Percentiles rank a stretch among this genome's conserved stretches.
These are phyloP conservation scores for Blastobotrys chiropterorum DNA, from an alignment of 805 yeast genomes.

Conservation along the genomic window DNA sequence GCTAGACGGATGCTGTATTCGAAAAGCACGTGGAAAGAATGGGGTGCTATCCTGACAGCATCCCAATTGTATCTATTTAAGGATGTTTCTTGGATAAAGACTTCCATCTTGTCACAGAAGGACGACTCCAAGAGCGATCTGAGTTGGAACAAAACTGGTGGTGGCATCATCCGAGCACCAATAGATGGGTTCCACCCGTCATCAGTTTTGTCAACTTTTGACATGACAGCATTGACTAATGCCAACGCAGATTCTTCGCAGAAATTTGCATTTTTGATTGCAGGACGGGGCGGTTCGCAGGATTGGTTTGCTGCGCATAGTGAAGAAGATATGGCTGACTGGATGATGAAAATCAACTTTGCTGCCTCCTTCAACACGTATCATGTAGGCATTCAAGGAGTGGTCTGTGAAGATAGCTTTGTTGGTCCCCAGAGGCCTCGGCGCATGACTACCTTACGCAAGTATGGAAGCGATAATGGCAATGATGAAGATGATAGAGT, in stretches of 20 bases:
- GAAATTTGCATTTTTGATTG: slow-evolving; percentile 26
- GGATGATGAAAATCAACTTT: slow-evolving; percentile 54
- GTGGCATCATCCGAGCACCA: slow-evolving; percentile 27
- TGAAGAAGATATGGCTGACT: slow-evolving; percentile 44
- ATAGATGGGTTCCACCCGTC: slow-evolving; percentile 35
- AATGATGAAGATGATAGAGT: not conserved
- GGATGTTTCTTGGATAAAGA: slow-evolving; percentile 32
- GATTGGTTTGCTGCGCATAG: slow-evolving; percentile 39
- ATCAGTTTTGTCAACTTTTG: slow-evolving; percentile 32
- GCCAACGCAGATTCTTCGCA: slow-evolving; percentile 13
- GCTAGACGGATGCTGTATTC: slow-evolving; percentile 27
- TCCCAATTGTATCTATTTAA: slow-evolving; percentile 37
- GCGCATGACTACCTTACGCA: not conserved
- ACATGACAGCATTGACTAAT: slow-evolving; percentile 35
- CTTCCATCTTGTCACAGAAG: slow-evolving; percentile 9
- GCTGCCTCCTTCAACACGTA: slow-evolving; percentile 43
- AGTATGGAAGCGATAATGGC: not conserved
- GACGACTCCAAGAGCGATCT: not conserved
- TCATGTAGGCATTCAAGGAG: slow-evolving; percentile 25
- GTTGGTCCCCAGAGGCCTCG: not conserved
- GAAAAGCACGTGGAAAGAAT: slow-evolving; percentile 33
- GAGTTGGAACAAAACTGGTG: not conserved
- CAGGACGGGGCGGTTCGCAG: slow-evolving; percentile 27
- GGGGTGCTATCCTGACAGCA: slow-evolving; percentile 38
- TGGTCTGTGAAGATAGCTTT: not conserved